Conservation (phyloP, 306 rosid species). For the Gastrolobium villosum region DNA sequence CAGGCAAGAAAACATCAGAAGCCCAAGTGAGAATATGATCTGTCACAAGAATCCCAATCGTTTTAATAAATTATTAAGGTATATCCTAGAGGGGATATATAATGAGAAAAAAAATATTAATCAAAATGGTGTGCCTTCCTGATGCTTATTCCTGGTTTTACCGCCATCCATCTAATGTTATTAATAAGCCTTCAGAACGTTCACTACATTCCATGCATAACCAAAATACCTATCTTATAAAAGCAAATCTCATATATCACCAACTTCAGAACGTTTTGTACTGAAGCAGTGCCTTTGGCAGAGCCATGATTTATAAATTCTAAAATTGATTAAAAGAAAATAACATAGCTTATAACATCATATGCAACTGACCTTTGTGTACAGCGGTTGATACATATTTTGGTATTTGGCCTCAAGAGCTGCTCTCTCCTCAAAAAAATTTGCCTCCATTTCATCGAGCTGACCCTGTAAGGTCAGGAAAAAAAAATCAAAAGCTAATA, state of each 20-base stretch:
- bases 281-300: too few relatives aligned
- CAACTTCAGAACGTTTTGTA: not conserved
- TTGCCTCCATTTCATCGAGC: slow-evolving; percentile 84
- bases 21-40: slow-evolving; percentile 5
- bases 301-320: not conserved
- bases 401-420: slow-evolving; percentile 95
- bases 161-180: not conserved
- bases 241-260: slow-evolving; percentile 22
- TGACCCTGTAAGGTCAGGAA: slow-evolving; percentile 61
- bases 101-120: slow-evolving; percentile 14
- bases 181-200: not conserved
- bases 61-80: not conserved
- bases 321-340: not conserved
- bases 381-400: slow-evolving; percentile 79
- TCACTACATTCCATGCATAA: not conserved
- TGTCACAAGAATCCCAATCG: not conserved
- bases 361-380: slow-evolving; percentile 60
- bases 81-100: not conserved
- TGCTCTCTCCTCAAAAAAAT: slow-evolving; percentile 91
- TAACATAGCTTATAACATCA: not conserved
- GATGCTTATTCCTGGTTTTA: slow-evolving; percentile 6
- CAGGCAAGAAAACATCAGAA: slow-evolving; percentile 21
- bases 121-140: not conserved
- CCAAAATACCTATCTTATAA: not conserved
- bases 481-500: not conserved